Base-by-base conservation (phyloP, 257 asterid genomes). In the Gentiana dahurica region DNA sequence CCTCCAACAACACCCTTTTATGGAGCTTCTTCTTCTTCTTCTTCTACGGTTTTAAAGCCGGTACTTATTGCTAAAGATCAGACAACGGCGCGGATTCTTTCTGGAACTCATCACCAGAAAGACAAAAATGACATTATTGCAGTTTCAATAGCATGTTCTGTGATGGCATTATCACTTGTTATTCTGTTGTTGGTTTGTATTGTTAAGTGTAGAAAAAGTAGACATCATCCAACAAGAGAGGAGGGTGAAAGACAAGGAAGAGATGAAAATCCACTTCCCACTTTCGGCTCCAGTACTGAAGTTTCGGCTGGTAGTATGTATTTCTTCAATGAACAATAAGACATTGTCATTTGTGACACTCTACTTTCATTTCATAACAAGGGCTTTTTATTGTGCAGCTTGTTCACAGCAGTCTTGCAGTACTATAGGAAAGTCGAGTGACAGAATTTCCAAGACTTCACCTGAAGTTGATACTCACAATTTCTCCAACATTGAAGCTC, bases 211-310 rank as follows among this genome's bases (percentile, higher is more conserved):
- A 74, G 60, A 48, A 68, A 65, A 39, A 63, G 59, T 7, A 64
- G 67, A 53, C 81, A 81, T 0, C 67, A 68, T 32, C 77, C 59
- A 4, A 89, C 65, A 15, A 65, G 78, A 58, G 87, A 77, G 7
- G 94, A 66, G 5, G 92, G 68, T 72, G 79, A 68, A 13, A 65
- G 77, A 58, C 85, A 76, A 62, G 85, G 79, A 35, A 71, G 85
- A 63, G 94, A 81, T 7, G 94, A 75, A 62, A 87, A 83, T 54
- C 93, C 91, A 56, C 90, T 82, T 70, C 82, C 83, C 60, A 78
- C 75, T 68, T 50, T 73, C 54, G 48, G 71, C 53, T 33, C 74
- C 24, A 71, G 87, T 24, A 71, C 85, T 68, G 69, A 71, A 66
- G 37, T 75, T 55, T 72, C 84, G 54, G 79, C 80, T 54, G 94